Evolutionary conservation across 108 stramenopile species (phyloP).

Genomic region (Fistulifera pelliculosa): DNA sequence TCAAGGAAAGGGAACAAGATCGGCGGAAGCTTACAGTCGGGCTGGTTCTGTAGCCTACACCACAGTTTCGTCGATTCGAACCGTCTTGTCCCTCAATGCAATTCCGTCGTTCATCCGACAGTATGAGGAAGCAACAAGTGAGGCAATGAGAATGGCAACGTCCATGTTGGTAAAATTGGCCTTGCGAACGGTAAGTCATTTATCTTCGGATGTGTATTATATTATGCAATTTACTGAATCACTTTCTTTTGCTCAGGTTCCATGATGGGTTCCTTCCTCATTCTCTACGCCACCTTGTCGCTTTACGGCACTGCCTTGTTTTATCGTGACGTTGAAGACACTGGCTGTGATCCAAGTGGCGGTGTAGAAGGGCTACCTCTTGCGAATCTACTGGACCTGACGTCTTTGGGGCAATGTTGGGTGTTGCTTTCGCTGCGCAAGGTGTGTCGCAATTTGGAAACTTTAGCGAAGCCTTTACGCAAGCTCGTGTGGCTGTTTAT

Average conservation of each 20-base stretch:
- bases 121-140: constrained; percentile 41
- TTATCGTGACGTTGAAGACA: constrained; percentile 41
- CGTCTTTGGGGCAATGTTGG: constrained; percentile 70
- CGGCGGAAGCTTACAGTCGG: constrained; percentile 26
- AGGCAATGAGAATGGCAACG: constrained; percentile 39
- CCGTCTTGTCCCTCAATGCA: constrained; percentile 50
- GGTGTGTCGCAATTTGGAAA: constrained; percentile 57
- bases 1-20: constrained; percentile 24
- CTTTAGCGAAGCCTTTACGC: constrained; percentile 47
- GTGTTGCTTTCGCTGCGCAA: constrained; percentile 57
- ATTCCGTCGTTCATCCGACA: constrained; percentile 26
- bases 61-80: constrained; percentile 44
- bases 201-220: not conserved
- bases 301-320: constrained; percentile 58
- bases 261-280: constrained; percentile 54
- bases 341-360: constrained; percentile 52
- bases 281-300: constrained; percentile 43
- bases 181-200: constrained; percentile 38
- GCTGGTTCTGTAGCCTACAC: constrained; percentile 49
- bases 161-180: constrained; percentile 31
- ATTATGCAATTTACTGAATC: not conserved
- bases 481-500: constrained; percentile 43
- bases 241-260: constrained; percentile 2
- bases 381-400: constrained; percentile 39
- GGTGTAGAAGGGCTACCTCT: constrained; percentile 23